Conservation (phyloP, 2,329 filamentous ascomycete genomes). For the Colletotrichum navitas region DNA sequence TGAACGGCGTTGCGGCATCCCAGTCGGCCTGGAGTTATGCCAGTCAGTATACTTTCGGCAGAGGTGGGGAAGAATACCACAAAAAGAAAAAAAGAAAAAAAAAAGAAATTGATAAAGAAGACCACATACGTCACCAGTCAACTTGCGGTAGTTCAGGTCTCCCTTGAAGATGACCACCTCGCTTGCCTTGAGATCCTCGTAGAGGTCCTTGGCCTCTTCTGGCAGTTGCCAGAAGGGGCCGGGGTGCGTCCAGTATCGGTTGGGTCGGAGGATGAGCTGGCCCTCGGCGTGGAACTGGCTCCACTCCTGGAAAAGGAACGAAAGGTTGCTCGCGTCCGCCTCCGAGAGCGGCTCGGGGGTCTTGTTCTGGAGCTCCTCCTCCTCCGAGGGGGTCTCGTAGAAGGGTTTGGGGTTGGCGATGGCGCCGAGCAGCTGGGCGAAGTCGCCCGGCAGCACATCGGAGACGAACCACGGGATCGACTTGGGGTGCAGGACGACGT, state of each 20-base stretch:
- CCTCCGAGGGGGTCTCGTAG: conserved; percentile 81
- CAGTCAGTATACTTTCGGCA: conserved; percentile 7
- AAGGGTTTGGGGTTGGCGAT: conserved; percentile 83
- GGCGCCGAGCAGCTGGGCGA: conserved; percentile 82
- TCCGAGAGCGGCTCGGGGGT: conserved; percentile 73
- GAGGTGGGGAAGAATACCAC: too few relatives aligned
- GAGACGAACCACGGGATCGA: conserved; percentile 98
- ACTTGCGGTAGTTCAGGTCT: conserved; percentile 94
- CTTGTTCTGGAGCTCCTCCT: conserved; percentile 69
- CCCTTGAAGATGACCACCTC: conserved; percentile 97
- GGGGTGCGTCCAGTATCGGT: conserved; percentile 90
- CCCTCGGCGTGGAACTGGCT: conserved; percentile 84
- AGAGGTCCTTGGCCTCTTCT: conserved; percentile 72
- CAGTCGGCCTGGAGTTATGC: conserved; percentile 71
- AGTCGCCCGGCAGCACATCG: conserved; percentile 90
- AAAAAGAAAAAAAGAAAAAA: too few relatives aligned
- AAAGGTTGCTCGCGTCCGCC: conserved; percentile 74
- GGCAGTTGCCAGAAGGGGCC: conserved; percentile 93
- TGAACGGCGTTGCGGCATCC: conserved; percentile 90
- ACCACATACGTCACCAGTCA: conserved; percentile 84
- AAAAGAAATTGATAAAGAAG: rapidly evolving
- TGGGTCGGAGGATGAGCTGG: conserved; percentile 84
- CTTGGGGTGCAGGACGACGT: conserved; percentile 91
- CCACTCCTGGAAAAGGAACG: conserved; percentile 88
- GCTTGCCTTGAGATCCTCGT: conserved; percentile 82